Evolutionary conservation across 208 protist species (phyloP).

Genomic region (Trypanosoma caninum): DNA sequence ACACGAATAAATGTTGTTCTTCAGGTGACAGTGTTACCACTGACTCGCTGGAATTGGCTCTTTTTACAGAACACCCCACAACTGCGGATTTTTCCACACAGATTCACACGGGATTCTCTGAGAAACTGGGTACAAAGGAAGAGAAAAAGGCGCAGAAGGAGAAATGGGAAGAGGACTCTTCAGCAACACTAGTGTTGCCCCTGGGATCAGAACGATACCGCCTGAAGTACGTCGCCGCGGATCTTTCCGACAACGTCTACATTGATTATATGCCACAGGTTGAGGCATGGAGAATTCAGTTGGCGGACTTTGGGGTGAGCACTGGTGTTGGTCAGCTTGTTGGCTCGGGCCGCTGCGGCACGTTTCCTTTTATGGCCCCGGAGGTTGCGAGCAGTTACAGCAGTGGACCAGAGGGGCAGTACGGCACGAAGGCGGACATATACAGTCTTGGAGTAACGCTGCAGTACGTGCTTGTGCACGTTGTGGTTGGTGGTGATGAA

Average conservation of each 20-base stretch:
- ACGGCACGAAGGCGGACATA: constrained; percentile 24
- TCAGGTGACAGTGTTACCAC: background rate
- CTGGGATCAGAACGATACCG: background rate
- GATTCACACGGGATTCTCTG: background rate
- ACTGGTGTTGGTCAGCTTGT: constrained; percentile 17
- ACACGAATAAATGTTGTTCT: background rate
- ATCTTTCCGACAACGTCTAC: background rate
- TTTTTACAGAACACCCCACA: constrained; percentile 10
- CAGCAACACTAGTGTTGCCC: constrained; percentile 16
- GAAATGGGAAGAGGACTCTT: background rate
- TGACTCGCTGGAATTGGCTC: constrained; percentile 11
- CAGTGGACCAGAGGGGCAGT: background rate
- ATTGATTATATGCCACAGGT: constrained; percentile 24
- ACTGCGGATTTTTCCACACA: background rate
- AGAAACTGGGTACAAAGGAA: background rate
- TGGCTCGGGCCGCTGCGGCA: constrained; percentile 17
- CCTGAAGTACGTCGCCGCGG: background rate
- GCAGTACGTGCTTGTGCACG: constrained; percentile 19
- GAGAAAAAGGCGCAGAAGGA: background rate
- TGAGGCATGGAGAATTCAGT: constrained; percentile 33
- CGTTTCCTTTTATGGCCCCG: constrained; percentile 28
- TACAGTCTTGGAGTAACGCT: constrained; percentile 37
- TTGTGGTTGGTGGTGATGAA: constrained; percentile 8
- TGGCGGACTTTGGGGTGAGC: constrained; percentile 32
- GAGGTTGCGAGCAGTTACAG: constrained; percentile 15